Base-by-base conservation (phyloP, 192 early-diverging fungal genomes). In the Coemansia sp. region DNA sequence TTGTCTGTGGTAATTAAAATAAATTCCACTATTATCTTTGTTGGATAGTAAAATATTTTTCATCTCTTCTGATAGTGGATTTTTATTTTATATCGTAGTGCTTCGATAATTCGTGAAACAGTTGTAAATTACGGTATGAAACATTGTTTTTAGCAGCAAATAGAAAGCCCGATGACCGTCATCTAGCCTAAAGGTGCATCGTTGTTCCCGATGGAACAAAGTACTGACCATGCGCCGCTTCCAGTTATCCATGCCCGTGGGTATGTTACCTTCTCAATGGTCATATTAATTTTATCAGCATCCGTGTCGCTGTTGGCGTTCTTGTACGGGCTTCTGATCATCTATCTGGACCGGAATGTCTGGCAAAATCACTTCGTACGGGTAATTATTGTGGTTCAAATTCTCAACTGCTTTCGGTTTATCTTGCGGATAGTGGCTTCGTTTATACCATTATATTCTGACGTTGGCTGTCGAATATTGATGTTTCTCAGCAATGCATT, bases 311-410 rank as follows among this genome's bases (percentile, higher is more conserved):
- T 75, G n/a, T 14, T 43, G 6, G 73, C 73, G 45, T 75, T 75
- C 61, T 6, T 69, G 16, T 75, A 75, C 52, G 73, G 73, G 8
- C 34, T 69, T 8, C 41, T 46, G 2, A 43, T 69, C 26, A 21
- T 63, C 18, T 30, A 58, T 14, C 24, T 41, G 4, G 60, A 63
- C 23, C 68, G 44, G 14, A 44, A 45, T 4, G 38, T 75, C n/a
- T 75, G 67, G 73, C 48, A 24, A 5, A 73, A 55, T 46, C 64
- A 63, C 20, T 74, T 79, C 67, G 58, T 73, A 15, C 71, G 72
- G 1, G 62, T 73, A 15, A 33, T 80, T n/a, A 43, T 80, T 9
- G 57, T 74, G 5, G 65, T 65, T 0, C 77, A 80, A 36, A 12
- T 66, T 6, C 20, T 80, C 34, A 80, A 80, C 63, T 24, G 64